Evolutionary conservation across 176 grass and related monocot genomes (phyloP).

Genomic region (Musa itinerans): DNA sequence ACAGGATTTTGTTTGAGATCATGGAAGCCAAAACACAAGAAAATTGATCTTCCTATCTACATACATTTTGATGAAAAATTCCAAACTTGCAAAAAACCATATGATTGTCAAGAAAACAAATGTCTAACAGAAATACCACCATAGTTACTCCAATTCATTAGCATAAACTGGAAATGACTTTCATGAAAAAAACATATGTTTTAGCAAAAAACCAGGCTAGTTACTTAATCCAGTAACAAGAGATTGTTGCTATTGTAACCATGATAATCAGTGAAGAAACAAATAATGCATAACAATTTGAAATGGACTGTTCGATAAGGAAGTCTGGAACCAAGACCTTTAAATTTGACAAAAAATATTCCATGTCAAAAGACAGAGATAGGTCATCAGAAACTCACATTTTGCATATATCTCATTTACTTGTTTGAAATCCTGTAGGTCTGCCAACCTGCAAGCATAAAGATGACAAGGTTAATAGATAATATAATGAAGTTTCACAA

Average conservation of each 20-base stretch:
- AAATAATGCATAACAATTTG: too few species aligned
- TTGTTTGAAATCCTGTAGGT: slow-evolving; percentile 91
- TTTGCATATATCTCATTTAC: slow-evolving; percentile 90
- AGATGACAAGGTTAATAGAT: not conserved
- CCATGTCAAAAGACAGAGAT: not conserved
- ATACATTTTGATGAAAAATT: not conserved
- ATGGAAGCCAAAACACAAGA: too few species aligned
- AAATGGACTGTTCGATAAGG: too few species aligned
- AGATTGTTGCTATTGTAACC: too few species aligned
- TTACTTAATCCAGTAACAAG: not conserved
- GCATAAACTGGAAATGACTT: not conserved
- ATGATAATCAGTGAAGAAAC: not conserved
- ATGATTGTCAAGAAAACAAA: too few species aligned
- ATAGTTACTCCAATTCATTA: not conserved
- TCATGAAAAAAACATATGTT: not conserved
- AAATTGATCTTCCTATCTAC: not conserved
- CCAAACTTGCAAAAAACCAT: too few species aligned
- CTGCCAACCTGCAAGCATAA: slow-evolving; percentile 58
- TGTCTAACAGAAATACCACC: too few species aligned
- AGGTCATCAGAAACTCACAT: slow-evolving; percentile 42
- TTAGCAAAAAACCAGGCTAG: too few species aligned
- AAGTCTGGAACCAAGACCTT: not conserved
- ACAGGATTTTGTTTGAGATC: not conserved
- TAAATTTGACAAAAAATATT: not conserved
- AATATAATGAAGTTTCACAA: not conserved